Conservation (phyloP, 192 early-diverging fungal genomes). For the Coemansia sp. region DNA sequence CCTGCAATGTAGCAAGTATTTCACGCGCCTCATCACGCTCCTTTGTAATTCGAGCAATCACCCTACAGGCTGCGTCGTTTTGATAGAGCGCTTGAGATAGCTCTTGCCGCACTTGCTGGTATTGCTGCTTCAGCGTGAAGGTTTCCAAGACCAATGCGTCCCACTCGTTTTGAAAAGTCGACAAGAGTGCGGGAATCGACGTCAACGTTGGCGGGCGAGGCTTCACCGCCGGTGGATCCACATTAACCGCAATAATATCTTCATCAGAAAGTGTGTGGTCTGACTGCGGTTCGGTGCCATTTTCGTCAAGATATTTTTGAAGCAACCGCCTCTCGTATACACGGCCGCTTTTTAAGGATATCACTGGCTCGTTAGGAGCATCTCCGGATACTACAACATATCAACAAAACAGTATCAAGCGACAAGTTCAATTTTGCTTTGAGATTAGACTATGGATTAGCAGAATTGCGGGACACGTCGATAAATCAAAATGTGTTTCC, state of each 20-base stretch:
- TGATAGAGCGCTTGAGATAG: slow-evolving; percentile 92
- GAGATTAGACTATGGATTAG: neutral
- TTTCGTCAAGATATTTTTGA: slow-evolving; percentile 80
- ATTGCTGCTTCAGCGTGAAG: slow-evolving; percentile 87
- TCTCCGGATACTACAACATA: slow-evolving; percentile 82
- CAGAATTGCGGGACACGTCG: neutral
- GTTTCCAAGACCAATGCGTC: slow-evolving; percentile 95
- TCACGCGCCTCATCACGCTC: slow-evolving; percentile 90
- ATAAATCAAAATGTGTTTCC: neutral
- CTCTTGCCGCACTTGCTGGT: slow-evolving; percentile 87
- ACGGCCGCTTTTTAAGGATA: slow-evolving; percentile 79
- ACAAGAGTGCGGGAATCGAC: slow-evolving; percentile 86
- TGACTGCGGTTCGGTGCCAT: slow-evolving; percentile 78
- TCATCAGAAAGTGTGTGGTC: slow-evolving; percentile 61
- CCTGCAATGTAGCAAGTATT: slow-evolving; percentile 33
- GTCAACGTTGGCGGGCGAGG: slow-evolving; percentile 88
- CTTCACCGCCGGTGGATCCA: slow-evolving; percentile 57
- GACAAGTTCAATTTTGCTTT: neutral
- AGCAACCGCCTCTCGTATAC: slow-evolving; percentile 88
- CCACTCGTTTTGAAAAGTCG: slow-evolving; percentile 93
- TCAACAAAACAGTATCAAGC: neutral
- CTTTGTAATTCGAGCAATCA: slow-evolving; percentile 86
- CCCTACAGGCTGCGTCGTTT: slow-evolving; percentile 92
- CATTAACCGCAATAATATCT: slow-evolving; percentile 27
- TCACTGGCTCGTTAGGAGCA: slow-evolving; percentile 80